Percentiles rank a stretch among this genome's conserved stretches.
Evolutionary conservation across 257 asterid genomes (phyloP).

Genomic region (Solanum pinnatisectum): DNA sequence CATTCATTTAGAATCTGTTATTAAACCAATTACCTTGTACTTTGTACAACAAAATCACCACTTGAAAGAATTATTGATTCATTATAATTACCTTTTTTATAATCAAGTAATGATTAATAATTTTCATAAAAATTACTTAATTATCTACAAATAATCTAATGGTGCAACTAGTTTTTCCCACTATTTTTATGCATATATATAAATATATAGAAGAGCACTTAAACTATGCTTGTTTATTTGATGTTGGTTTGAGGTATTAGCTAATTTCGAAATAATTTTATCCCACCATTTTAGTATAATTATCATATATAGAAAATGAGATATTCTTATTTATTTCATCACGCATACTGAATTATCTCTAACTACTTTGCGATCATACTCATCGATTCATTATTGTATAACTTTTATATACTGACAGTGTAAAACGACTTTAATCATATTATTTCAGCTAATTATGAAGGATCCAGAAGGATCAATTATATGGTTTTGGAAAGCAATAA

Average conservation of each 20-base stretch:
- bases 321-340: not conserved
- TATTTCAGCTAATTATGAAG: constrained; percentile 48
- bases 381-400: not conserved
- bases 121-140: not conserved
- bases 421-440: not conserved
- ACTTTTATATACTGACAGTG: not conserved
- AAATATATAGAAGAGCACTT: too few species aligned
- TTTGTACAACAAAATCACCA: too few species aligned
- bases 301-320: not conserved
- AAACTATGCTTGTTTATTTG: not conserved
- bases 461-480: constrained; percentile 56
- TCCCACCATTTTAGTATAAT: not conserved
- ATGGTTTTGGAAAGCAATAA: constrained; percentile 66
- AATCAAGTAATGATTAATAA: too few species aligned
- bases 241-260: not conserved
- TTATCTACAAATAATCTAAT: not conserved
- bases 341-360: not conserved
- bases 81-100: too few species aligned
- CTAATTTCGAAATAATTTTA: not conserved
- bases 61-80: too few species aligned
- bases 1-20: too few species aligned
- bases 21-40: too few species aligned
- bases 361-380: not conserved
- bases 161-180: not conserved
- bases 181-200: not conserved